These are phyloP conservation scores for Acer saccharum DNA, from an alignment of 345 rosid species.

Conservation along the genomic window DNA sequence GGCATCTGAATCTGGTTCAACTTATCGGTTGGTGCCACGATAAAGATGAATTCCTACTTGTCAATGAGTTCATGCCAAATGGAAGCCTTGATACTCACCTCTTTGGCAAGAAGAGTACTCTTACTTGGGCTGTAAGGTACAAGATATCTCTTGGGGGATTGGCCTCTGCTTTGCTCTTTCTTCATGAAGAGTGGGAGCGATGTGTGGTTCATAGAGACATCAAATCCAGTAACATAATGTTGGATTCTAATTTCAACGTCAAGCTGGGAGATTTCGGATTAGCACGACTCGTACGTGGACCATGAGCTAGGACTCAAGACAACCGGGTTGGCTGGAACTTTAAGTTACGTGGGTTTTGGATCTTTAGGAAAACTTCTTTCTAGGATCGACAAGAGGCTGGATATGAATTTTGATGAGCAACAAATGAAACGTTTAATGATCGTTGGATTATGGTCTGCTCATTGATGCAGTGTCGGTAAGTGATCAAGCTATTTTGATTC, in stretches of 20 bases:
- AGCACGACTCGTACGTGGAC: not conserved
- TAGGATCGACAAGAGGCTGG: not conserved
- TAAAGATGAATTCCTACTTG: not conserved
- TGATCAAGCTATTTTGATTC: too few relatives aligned
- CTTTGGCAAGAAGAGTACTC: not conserved
- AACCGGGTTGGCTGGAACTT: not conserved
- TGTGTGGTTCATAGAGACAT: not conserved
- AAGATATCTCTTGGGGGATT: not conserved
- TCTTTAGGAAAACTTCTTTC: not conserved
- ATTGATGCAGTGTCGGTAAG: too few relatives aligned
- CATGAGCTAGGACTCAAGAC: not conserved
- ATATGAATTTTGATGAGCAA: not conserved
- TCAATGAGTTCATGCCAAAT: not conserved
- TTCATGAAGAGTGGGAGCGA: not conserved
- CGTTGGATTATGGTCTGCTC: not conserved
- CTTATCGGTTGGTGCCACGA: not conserved
- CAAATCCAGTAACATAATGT: not conserved
- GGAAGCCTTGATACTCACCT: not conserved
- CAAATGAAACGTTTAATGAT: not conserved
- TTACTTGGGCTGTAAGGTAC: not conserved
- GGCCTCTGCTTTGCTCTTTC: not conserved
- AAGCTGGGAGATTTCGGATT: not conserved
- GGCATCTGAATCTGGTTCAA: not conserved
- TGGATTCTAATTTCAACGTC: not conserved
- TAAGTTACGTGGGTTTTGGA: not conserved